These are phyloP conservation scores for Solanum acaule DNA, from an alignment of 257 asterid genomes.

Conservation along the genomic window DNA sequence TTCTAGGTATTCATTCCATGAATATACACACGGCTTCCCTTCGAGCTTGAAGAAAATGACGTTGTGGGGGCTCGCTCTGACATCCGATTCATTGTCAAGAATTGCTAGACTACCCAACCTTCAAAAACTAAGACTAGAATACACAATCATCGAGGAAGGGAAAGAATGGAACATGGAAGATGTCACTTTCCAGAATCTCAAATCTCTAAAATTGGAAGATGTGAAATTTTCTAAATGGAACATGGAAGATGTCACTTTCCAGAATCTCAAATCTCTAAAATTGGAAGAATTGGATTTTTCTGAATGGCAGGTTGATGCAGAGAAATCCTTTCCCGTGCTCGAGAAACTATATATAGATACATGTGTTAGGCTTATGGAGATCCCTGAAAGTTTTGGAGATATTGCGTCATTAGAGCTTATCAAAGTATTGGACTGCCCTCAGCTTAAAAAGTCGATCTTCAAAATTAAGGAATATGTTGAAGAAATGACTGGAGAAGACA, in stretches of 20 bases:
- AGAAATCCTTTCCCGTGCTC: not conserved
- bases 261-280: not conserved
- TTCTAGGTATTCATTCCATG: rapidly evolving
- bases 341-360: rapidly evolving
- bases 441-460: not conserved
- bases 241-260: not conserved
- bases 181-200: too few species aligned
- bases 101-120: not conserved
- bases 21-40: not conserved
- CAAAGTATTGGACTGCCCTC: rapidly evolving
- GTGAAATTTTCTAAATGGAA: too few species aligned
- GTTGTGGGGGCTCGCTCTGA: rapidly evolving
- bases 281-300: rapidly evolving
- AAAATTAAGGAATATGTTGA: not conserved
- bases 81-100: not conserved
- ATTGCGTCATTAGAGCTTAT: not conserved
- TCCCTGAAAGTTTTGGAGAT: not conserved
- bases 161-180: too few species aligned
- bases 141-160: not conserved
- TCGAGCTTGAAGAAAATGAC: not conserved
- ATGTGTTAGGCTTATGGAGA: not conserved
- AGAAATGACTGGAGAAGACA: not conserved
- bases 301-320: not conserved
- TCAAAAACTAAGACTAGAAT: not conserved
- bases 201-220: too few species aligned